A percentile compares a stretch with the other conserved stretches of the same genome.
Conservation (phyloP, 768 basidiomycete genomes). For the Agaricus blazei region DNA sequence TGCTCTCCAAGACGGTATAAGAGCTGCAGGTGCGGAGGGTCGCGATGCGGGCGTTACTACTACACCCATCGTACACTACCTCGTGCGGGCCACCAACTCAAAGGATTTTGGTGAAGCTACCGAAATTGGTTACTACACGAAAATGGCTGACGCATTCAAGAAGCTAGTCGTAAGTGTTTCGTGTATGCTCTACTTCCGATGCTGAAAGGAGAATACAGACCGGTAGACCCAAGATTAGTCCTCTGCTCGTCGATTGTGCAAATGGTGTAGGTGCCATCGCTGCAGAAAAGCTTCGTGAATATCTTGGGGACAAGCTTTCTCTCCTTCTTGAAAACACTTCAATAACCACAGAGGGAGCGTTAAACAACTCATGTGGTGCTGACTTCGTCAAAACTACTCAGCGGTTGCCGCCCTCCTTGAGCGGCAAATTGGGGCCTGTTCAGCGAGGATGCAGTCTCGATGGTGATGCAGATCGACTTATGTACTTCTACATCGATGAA, state of each 20-base stretch:
- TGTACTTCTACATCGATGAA: slow-evolving; percentile 90
- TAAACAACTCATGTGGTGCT: slow-evolving; percentile 90
- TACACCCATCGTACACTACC: slow-evolving; percentile 93
- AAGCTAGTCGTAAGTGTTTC: slow-evolving; percentile 69
- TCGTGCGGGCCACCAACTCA: slow-evolving; percentile 87
- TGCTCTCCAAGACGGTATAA: slow-evolving; percentile 80
- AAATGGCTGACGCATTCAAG: slow-evolving; percentile 79
- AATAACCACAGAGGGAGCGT: slow-evolving; percentile 56
- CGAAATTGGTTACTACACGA: slow-evolving; percentile 77
- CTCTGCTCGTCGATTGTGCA: slow-evolving; percentile 92
- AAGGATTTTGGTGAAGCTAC: slow-evolving; percentile 78
- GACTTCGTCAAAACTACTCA: slow-evolving; percentile 97
- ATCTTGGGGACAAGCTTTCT: slow-evolving; percentile 56
- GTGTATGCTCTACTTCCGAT: slow-evolving; percentile 1
- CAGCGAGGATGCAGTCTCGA: slow-evolving; percentile 91
- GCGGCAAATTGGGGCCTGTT: slow-evolving; percentile 54
- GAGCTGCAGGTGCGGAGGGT: slow-evolving; percentile 60
- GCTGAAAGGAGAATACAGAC: slow-evolving; percentile 31
- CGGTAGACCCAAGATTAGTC: slow-evolving; percentile 49
- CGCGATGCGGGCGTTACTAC: slow-evolving; percentile 84
- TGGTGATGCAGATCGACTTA: slow-evolving; percentile 95
- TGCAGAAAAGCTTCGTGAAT: slow-evolving; percentile 52
- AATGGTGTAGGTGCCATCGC: slow-evolving; percentile 91
- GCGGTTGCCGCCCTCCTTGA: slow-evolving; percentile 74
- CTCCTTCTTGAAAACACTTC: slow-evolving; percentile 68